These are phyloP conservation scores for Polyporus tsugae DNA, from an alignment of 1,284 basidiomycete genomes.

Conservation along the genomic window DNA sequence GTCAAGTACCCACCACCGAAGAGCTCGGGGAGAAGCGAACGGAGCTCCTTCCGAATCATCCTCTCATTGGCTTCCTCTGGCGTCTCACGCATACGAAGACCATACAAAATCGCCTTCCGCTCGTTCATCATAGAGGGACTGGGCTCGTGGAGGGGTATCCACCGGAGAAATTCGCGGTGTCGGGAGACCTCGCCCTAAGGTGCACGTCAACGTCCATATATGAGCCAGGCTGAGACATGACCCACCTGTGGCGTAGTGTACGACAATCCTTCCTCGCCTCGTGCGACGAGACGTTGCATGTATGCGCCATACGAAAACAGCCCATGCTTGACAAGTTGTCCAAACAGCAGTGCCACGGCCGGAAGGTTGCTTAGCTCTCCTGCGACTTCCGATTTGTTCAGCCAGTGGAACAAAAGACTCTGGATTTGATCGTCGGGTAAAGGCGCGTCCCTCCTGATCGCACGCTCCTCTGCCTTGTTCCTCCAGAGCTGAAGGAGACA, in stretches of 20 bases:
- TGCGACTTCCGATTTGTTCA: constrained; percentile 74
- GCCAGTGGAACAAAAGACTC: constrained; percentile 85
- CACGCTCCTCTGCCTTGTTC: constrained; percentile 66
- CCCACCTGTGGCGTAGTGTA: constrained; percentile 54
- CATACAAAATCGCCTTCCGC: constrained; percentile 72
- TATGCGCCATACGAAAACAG: constrained; percentile 89
- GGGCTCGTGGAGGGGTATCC: constrained; percentile 70
- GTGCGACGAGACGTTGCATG: constrained; percentile 84
- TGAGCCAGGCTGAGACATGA: neutral
- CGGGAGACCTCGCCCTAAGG: constrained; percentile 53
- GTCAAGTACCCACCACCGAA: constrained; percentile 61
- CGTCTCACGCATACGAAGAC: constrained; percentile 68
- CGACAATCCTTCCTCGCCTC: constrained; percentile 73
- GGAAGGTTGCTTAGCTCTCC: constrained; percentile 65
- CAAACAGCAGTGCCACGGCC: constrained; percentile 78
- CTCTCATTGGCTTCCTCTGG: constrained; percentile 74
- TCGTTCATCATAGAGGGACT: constrained; percentile 68
- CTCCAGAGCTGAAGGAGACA: constrained; percentile 80
- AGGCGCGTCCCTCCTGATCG: constrained; percentile 61
- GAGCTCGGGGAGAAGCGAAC: constrained; percentile 68
- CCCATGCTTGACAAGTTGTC: constrained; percentile 78
- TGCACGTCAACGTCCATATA: neutral
- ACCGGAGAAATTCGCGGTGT: constrained; percentile 72
- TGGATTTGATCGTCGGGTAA: constrained; percentile 70
- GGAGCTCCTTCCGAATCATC: constrained; percentile 72